These are phyloP conservation scores for Verbena officinalis DNA, from an alignment of 257 asterid species.

Conservation along the genomic window DNA sequence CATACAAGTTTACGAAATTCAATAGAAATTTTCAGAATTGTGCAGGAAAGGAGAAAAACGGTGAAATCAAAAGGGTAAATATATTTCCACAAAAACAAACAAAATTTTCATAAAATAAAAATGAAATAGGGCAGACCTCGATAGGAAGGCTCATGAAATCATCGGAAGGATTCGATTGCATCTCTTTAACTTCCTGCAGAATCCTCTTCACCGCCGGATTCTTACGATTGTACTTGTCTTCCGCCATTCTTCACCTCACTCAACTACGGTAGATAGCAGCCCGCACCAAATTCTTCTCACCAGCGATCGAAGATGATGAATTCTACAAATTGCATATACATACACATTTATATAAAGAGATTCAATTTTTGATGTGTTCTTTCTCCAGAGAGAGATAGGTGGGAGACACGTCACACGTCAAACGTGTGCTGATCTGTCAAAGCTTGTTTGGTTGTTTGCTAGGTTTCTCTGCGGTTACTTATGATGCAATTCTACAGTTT, in stretches of 20 bases:
- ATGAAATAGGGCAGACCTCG: constrained; percentile 48
- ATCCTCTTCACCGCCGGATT: constrained; percentile 95
- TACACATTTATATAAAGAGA: background rate
- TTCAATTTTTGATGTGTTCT: background rate
- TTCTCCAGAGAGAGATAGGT: background rate
- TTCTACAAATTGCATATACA: background rate
- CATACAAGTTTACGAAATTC: background rate
- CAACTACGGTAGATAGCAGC: constrained; percentile 28
- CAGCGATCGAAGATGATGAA: constrained; percentile 19
- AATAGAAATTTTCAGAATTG: background rate
- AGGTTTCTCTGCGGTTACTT: constrained; percentile 2
- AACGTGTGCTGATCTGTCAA: constrained; percentile 11
- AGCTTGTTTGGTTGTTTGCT: background rate
- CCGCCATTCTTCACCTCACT: constrained; percentile 54
- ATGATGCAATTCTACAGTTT: constrained; percentile 4
- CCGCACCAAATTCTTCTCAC: constrained; percentile 25
- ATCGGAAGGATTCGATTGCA: constrained; percentile 91
- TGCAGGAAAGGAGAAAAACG: background rate
- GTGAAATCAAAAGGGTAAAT: constrained; percentile 10
- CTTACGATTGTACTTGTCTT: constrained; percentile 79
- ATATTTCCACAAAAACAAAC: background rate
- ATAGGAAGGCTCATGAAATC: constrained; percentile 99
- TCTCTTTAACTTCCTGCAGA: constrained; percentile 88
- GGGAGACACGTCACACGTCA: constrained; percentile 27
- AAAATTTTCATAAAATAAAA: background rate